Evolutionary conservation across 768 basidiomycete genomes (phyloP).

Genomic region (Rhodotorula kratochvilovae): DNA sequence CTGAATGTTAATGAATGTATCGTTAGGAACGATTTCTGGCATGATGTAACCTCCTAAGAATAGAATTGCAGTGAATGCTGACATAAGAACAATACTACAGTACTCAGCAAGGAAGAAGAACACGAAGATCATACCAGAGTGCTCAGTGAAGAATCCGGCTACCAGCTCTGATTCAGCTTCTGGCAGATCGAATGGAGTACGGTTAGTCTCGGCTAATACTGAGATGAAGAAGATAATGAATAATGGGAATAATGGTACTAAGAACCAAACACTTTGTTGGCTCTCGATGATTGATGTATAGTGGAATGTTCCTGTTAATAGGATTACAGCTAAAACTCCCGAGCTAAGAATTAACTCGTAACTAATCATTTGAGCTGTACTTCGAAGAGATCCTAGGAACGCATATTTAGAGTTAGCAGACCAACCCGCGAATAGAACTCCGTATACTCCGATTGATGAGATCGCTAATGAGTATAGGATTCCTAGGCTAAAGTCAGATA

Average conservation of each 20-base stretch:
- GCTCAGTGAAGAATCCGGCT: slow-evolving; percentile 41
- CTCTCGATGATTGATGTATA: slow-evolving; percentile 37
- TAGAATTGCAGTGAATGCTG: slow-evolving; percentile 38
- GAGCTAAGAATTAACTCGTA: slow-evolving; percentile 40
- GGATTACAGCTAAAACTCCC: slow-evolving; percentile 33
- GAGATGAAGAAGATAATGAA: slow-evolving; percentile 41
- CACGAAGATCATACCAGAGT: slow-evolving; percentile 40
- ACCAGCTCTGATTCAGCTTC: slow-evolving; percentile 38
- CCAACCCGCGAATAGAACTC: slow-evolving; percentile 37
- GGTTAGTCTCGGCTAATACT: slow-evolving; percentile 40
- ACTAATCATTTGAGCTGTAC: slow-evolving; percentile 39
- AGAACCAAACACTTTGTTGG: slow-evolving; percentile 38
- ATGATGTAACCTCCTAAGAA: slow-evolving; percentile 42
- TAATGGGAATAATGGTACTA: slow-evolving; percentile 38
- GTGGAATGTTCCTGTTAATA: slow-evolving; percentile 38
- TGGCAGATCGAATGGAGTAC: slow-evolving; percentile 40
- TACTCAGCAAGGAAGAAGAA: slow-evolving; percentile 43
- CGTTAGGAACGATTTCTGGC: slow-evolving; percentile 42
- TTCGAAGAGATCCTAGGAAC: slow-evolving; percentile 36
- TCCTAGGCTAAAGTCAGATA: slow-evolving; percentile 41
- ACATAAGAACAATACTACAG: slow-evolving; percentile 43
- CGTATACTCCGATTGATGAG: slow-evolving; percentile 40
- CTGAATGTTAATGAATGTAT: slow-evolving; percentile 41
- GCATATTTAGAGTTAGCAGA: slow-evolving; percentile 42
- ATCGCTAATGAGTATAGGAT: slow-evolving; percentile 41